A percentile compares a stretch with the other conserved stretches of the same genome.
These are phyloP conservation scores for Coemansia sp. DNA, from an alignment of 192 early-diverging fungal species.

Conservation along the genomic window DNA sequence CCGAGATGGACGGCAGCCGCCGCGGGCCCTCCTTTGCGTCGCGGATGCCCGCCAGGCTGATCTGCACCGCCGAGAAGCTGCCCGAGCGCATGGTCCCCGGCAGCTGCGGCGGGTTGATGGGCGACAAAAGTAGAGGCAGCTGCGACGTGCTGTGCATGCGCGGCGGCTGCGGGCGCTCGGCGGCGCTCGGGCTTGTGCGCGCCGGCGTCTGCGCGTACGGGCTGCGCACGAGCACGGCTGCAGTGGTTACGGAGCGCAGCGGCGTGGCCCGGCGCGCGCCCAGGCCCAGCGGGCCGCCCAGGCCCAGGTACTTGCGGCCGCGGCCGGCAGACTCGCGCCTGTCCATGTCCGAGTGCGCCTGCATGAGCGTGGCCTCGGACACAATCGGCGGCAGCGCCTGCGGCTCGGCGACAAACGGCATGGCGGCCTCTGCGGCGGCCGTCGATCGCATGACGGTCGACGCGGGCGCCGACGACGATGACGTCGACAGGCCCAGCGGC, in stretches of 20 bases:
- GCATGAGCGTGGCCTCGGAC: constrained; percentile 31
- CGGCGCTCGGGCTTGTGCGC: background rate
- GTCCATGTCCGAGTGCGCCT: constrained; percentile 9
- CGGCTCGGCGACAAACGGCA: constrained; percentile 3
- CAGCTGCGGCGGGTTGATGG: constrained; percentile 15
- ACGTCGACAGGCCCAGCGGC: constrained; percentile 14
- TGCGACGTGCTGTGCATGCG: constrained; percentile 9
- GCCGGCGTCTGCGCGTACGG: constrained; percentile 2
- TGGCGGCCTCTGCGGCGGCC: background rate
- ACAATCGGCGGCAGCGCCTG: constrained; percentile 24
- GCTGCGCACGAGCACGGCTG: constrained; percentile 33
- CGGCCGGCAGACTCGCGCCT: constrained; percentile 4
- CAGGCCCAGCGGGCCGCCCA: constrained; percentile 33
- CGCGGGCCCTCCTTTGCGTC: constrained; percentile 50
- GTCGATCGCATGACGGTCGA: constrained; percentile 32
- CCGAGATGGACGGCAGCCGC: constrained; percentile 48
- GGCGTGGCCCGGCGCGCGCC: constrained; percentile 28
- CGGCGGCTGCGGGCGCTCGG: background rate
- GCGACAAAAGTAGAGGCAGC: constrained; percentile 48
- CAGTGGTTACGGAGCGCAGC: constrained; percentile 36
- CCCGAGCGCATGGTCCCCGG: background rate
- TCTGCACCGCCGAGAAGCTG: constrained; percentile 8
- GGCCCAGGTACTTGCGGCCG: constrained; percentile 37
- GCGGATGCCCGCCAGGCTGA: constrained; percentile 40
- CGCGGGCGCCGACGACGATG: constrained; percentile 42